Evolutionary conservation across 1,284 basidiomycete species (phyloP).

Genomic region (Puccinia novopanici): DNA sequence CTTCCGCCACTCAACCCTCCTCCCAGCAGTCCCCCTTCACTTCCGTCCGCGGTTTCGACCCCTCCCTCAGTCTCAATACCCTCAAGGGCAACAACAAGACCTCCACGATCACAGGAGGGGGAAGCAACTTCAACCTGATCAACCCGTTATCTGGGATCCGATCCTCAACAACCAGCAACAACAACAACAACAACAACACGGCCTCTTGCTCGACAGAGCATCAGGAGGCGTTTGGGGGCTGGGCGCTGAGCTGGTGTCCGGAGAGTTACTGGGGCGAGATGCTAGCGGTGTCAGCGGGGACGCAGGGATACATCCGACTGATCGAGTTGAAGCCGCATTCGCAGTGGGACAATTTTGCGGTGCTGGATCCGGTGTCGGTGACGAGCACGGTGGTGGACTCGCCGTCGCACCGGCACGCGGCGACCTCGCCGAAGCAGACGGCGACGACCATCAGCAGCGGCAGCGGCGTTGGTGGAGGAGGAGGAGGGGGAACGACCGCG

Average conservation of each 20-base stretch:
- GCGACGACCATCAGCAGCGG: too few species aligned
- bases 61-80: slow-evolving; percentile 40
- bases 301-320: slow-evolving; percentile 74
- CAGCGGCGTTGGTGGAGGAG: too few species aligned
- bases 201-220: not conserved
- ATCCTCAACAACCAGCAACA: too few species aligned
- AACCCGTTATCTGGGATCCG: slow-evolving; percentile 32
- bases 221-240: slow-evolving; percentile 74
- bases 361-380: slow-evolving; percentile 58
- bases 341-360: slow-evolving; percentile 57
- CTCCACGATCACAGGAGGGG: slow-evolving; percentile 18
- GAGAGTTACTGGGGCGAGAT: slow-evolving; percentile 90
- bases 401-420: too few species aligned
- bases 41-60: slow-evolving; percentile 53
- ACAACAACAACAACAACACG: not conserved
- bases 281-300: slow-evolving; percentile 73
- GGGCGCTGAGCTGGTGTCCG: slow-evolving; percentile 90
- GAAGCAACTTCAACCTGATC: slow-evolving; percentile 44
- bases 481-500: slow-evolving; percentile 42
- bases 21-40: slow-evolving; percentile 36
- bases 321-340: slow-evolving; percentile 61
- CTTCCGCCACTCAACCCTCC: not conserved
- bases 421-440: too few species aligned
- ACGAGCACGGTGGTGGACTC: too few species aligned
- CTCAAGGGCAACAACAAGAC: slow-evolving; percentile 67